Percentiles rank a stretch among this genome's conserved stretches.
phyloP scores from a whole-genome alignment of 2,329 filamentous ascomycete genomes.

The Ascochyta viciae-villosae region DNA sequence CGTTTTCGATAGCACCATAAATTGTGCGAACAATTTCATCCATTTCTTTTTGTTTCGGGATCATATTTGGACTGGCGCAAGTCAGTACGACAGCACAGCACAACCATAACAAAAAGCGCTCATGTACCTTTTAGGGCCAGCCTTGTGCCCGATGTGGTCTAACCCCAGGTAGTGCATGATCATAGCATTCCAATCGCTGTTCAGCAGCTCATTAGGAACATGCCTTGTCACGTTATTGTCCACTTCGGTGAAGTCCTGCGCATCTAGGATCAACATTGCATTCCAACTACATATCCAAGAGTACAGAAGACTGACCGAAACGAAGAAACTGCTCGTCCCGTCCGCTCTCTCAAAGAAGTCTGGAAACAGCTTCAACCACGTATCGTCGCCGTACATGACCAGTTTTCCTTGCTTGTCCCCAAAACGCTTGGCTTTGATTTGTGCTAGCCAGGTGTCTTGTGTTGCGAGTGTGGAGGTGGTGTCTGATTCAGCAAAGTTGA shows the following conservation, averaged over 20 bases:
- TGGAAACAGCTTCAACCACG: slow-evolving; percentile 96
- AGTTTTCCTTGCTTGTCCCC: slow-evolving; percentile 66
- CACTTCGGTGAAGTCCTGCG: slow-evolving; percentile 93
- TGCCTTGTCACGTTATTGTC: slow-evolving; percentile 97
- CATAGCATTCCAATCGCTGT: slow-evolving; percentile 88
- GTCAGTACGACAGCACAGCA: slow-evolving; percentile 17
- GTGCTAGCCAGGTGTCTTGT: slow-evolving; percentile 96
- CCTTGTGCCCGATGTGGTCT: slow-evolving; percentile 97
- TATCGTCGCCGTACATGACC: slow-evolving; percentile 97
- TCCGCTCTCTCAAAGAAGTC: slow-evolving; percentile 85
- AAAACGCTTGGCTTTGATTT: slow-evolving; percentile 71
- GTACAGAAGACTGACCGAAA: slow-evolving; percentile 72
- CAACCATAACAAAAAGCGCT: slow-evolving; percentile 18
- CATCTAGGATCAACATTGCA: slow-evolving; percentile 35
- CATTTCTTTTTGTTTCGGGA: slow-evolving; percentile 94
- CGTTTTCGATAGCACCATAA: slow-evolving; percentile 74
- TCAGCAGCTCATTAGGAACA: slow-evolving; percentile 75
- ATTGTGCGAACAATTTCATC: slow-evolving; percentile 79
- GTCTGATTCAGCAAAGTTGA: slow-evolving; percentile 95
- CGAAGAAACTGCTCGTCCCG: slow-evolving; percentile 97
- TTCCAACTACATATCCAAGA: slow-evolving; percentile 43
- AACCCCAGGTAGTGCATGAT: slow-evolving; percentile 94
- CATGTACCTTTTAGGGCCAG: slow-evolving; percentile 77
- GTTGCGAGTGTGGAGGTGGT: slow-evolving; percentile 84
- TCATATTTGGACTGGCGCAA: slow-evolving; percentile 77